Base-by-base conservation (phyloP, 2,329 filamentous ascomycete genomes). In the Fusarium abutilonis region DNA sequence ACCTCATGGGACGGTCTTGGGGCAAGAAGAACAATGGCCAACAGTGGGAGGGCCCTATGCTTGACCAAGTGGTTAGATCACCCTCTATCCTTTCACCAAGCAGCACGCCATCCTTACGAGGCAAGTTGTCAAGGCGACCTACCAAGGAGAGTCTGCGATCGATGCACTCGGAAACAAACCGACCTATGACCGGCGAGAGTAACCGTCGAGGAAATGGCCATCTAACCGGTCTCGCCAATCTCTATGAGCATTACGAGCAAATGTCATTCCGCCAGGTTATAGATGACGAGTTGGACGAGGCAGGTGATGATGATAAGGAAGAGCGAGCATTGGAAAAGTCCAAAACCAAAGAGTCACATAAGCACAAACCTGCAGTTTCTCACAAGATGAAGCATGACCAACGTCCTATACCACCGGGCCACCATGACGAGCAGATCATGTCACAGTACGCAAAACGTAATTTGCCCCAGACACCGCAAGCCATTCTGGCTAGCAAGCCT, bases 221-320 rank as follows among this genome's bases (percentile, higher is more conserved):
- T 73, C 66, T 76, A 3, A 72, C 75, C 14, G 79, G 79, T 3
- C 70, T 85, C 19, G 77, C 82, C 39, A 80, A 80, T 48, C 74
- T 87, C 4, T 86, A 86, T 66, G 76, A 84, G 52, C 83, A 86
- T 66, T 86, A 87, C 66, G 84, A 86, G 69, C 79, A 84, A 63
- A 82, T 81, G 76, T 81, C 82, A 0, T 80, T 83, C 53, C 79
- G 79, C 13, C 73, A 82, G 35, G 72, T 80, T 3, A 70, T 77
- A 35, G 69, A 73, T 15, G 66, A 72, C 23, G 63, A 68, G 11
- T 9, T 67, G 35, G 54, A 52, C 7, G 46, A 46, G 11, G 19
- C 35, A 3, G 65, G 65, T 15, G 52, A 66, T 17, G 52, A n/a
- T 14, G 31, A 34, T 5, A n/a, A 64, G 36, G 55, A 64, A 31